These are phyloP conservation scores for Chenopodium suecicum DNA, from an alignment of 148 eudicot genomes.

Conservation along the genomic window DNA sequence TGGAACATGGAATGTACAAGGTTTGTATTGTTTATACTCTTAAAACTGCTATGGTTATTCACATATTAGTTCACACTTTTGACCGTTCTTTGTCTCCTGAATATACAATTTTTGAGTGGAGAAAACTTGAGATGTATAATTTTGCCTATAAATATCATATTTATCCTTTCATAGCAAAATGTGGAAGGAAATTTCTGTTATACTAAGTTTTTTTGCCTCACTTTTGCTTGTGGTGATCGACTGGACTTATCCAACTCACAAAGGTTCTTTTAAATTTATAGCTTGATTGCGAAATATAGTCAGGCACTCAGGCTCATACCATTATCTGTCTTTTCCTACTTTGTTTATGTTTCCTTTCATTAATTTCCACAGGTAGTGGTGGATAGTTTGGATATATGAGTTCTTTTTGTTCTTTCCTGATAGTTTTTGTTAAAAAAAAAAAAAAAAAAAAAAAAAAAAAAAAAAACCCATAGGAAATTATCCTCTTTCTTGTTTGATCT, in stretches of 20 bases:
- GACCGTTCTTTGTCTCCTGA: neutral
- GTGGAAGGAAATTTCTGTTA: neutral
- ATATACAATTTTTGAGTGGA: neutral
- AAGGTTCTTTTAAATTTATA: neutral
- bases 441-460: neutral
- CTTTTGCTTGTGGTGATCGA: neutral
- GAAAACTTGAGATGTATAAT: neutral
- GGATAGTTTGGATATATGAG: neutral
- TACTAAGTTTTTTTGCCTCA: neutral
- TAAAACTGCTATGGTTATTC: conserved; percentile 6
- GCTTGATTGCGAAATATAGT: neutral
- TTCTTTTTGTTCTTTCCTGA: neutral
- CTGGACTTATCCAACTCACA: neutral
- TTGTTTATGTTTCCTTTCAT: neutral
- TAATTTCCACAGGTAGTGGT: neutral
- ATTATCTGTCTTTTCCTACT: too few relatives aligned
- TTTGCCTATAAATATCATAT: neutral
- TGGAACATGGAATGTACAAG: conserved; percentile 17
- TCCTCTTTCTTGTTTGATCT: neutral
- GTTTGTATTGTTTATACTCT: conserved; percentile 22
- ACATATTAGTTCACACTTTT: conserved; percentile 4
- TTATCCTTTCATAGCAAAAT: conserved; percentile 1
- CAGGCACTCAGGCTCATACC: neutral
- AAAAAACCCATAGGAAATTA: neutral
- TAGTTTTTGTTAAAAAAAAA: neutral